phyloP scores from a whole-genome alignment of 805 yeast genomes.

The Sugiyamaella valdiviana region DNA sequence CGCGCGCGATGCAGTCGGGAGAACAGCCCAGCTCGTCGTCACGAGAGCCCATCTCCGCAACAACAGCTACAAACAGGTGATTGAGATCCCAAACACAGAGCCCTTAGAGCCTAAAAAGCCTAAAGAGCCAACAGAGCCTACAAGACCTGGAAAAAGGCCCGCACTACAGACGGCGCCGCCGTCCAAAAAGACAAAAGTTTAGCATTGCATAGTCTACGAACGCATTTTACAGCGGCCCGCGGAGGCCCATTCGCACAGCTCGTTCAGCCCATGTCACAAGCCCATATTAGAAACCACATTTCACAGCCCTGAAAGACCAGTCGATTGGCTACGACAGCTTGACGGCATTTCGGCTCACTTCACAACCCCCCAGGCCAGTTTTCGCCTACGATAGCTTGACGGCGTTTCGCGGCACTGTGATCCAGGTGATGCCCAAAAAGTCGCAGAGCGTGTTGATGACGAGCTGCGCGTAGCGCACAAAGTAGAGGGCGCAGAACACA shows the following conservation, averaged over 20 bases:
- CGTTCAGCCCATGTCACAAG: no score
- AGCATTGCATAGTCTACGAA: neutral
- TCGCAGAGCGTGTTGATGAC: slow-evolving; percentile 73
- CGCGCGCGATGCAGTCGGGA: slow-evolving; percentile 53
- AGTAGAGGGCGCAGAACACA: slow-evolving; percentile 66
- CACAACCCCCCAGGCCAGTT: neutral
- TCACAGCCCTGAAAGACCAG: neutral
- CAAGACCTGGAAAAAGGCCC: neutral
- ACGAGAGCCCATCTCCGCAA: slow-evolving; percentile 68
- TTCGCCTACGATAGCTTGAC: neutral
- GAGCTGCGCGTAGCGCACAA: slow-evolving; percentile 60
- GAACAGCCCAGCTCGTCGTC: slow-evolving; percentile 57
- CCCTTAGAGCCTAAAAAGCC: neutral
- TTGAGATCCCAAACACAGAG: slow-evolving; percentile 12
- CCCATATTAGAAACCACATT: no score
- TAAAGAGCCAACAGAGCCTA: neutral
- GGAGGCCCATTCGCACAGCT: no score
- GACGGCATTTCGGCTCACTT: neutral
- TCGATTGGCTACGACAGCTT: neutral
- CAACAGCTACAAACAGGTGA: slow-evolving; percentile 71
- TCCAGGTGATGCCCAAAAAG: slow-evolving; percentile 78
- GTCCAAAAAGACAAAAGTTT: neutral
- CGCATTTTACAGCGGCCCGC: neutral
- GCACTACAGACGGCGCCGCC: neutral
- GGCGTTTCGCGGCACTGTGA: slow-evolving; percentile 29